Base-by-base conservation (phyloP, 495 filamentous ascomycete species). In the Daldinia caldariorum region DNA sequence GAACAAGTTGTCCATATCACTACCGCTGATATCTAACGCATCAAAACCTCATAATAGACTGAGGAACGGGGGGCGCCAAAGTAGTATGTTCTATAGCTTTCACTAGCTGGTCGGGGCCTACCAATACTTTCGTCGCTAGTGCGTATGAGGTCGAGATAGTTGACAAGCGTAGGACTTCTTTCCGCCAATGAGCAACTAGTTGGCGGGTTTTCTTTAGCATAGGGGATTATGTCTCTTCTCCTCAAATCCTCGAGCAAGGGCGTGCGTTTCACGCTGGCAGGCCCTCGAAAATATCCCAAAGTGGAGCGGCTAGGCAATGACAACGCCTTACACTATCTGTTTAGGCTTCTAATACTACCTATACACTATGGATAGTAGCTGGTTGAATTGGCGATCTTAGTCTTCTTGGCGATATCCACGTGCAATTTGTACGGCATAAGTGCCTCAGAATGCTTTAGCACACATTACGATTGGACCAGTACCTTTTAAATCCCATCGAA, bases 221-320 rank as follows among this genome's bases (percentile, higher is more conserved):
- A 57, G 60, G 39, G 12, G 38, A 56, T 1, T 26, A 3, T 64
- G 53, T 32, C 56, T 63, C 55, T 59, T 57, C 56, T 63, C 55
- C 55, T 57, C 16, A 32, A 67, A 38, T 45, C 26, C 16, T 55
- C 47, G 61, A 49, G 60, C 69, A 49, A 60, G 60, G 49, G n/a
- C n/a, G n/a, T n/a, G n/a, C 37, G 65, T 72, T 72, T 68, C 70
- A 65, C 56, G 61, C 57, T 63, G 57, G 65, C 61, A 58, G 56
- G 39, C 55, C 9, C 34, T 35, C 34, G 26, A 26, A 3, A 26
- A 26, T 26, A 26, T 35, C 34, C 9, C 34, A 35, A 58, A 54
- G 61, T 72, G 70, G 70, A 66, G 58, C 18, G 31, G 53, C 39
- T 35, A 8, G 39, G 58, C 20, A 39, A 58, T 63, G 54, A 56